Percentiles rank a stretch among this genome's conserved stretches.
These are phyloP conservation scores for Calvatia gigantea DNA, from an alignment of 768 basidiomycete species.

Conservation along the genomic window DNA sequence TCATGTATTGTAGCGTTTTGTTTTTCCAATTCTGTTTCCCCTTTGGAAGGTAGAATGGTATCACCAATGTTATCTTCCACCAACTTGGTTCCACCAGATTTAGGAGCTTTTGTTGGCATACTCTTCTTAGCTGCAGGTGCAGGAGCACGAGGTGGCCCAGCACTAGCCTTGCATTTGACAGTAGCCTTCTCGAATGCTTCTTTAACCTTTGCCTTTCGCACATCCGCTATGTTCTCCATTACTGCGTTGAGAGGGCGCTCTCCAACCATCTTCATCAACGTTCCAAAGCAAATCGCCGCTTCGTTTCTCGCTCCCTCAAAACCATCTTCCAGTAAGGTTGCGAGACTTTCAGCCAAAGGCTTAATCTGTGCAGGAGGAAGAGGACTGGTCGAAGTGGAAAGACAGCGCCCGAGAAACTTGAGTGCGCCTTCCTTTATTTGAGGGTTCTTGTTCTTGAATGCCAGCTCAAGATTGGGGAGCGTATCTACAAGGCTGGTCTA, in stretches of 20 bases:
- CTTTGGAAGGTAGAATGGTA: slow-evolving; percentile 33
- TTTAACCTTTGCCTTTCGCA: slow-evolving; percentile 89
- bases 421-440: slow-evolving; percentile 93
- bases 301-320: slow-evolving; percentile 87
- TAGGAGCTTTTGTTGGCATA: slow-evolving; percentile 18
- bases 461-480: slow-evolving; percentile 74
- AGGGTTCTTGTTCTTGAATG: slow-evolving; percentile 88
- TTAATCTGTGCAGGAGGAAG: slow-evolving; percentile 78
- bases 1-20: slow-evolving; percentile 13
- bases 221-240: slow-evolving; percentile 81
- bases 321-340: slow-evolving; percentile 78
- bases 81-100: slow-evolving; percentile 21
- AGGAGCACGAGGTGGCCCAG: slow-evolving; percentile 48
- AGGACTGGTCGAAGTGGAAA: slow-evolving; percentile 66
- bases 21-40: slow-evolving; percentile 23
- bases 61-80: slow-evolving; percentile 23
- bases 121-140: slow-evolving; percentile 34
- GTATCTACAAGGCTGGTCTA: slow-evolving; percentile 81
- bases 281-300: slow-evolving; percentile 85
- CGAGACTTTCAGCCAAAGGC: slow-evolving; percentile 72
- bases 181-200: slow-evolving; percentile 89
- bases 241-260: slow-evolving; percentile 86
- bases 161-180: slow-evolving; percentile 82
- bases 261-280: slow-evolving; percentile 95
- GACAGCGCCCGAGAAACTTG: slow-evolving; percentile 79